A percentile compares a stretch with the other conserved stretches of the same genome.
Evolutionary conservation across 1,139 yeast genomes (phyloP).

Genomic region (Protomyces macrosporus): DNA sequence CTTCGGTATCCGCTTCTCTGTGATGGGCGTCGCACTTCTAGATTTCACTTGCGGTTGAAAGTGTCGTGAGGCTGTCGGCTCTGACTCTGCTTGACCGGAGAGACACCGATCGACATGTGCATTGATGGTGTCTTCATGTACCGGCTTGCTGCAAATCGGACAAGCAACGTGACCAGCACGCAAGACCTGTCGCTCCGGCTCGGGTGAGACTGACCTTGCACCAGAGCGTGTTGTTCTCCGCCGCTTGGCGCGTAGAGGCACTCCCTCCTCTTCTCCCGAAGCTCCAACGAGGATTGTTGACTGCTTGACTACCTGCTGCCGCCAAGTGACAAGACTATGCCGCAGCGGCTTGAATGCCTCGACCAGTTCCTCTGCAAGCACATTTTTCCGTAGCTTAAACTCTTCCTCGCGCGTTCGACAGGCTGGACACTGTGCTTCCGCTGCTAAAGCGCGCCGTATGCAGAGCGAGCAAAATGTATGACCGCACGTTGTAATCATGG

Average conservation of each 20-base stretch:
- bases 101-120: conserved; percentile 27
- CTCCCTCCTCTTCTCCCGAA: background rate
- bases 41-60: background rate
- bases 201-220: background rate
- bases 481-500: conserved; percentile 78
- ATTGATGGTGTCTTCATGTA: conserved; percentile 30
- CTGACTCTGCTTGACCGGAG: background rate
- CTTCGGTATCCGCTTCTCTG: conserved; percentile 46
- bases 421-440: conserved; percentile 65
- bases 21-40: background rate
- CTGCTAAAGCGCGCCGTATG: conserved; percentile 63
- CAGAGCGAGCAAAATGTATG: conserved; percentile 91
- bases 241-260: background rate
- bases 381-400: conserved; percentile 62
- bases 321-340: conserved; percentile 12
- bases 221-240: background rate
- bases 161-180: conserved; percentile 13
- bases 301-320: background rate
- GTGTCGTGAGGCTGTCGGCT: background rate
- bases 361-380: conserved; percentile 67
- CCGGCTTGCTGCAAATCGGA: conserved; percentile 30
- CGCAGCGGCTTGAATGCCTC: conserved; percentile 45
- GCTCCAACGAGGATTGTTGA: background rate
- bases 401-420: conserved; percentile 71
- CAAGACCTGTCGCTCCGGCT: too few species aligned